Base-by-base conservation (phyloP, 306 rosid species). In the Acacia crassicarpa region DNA sequence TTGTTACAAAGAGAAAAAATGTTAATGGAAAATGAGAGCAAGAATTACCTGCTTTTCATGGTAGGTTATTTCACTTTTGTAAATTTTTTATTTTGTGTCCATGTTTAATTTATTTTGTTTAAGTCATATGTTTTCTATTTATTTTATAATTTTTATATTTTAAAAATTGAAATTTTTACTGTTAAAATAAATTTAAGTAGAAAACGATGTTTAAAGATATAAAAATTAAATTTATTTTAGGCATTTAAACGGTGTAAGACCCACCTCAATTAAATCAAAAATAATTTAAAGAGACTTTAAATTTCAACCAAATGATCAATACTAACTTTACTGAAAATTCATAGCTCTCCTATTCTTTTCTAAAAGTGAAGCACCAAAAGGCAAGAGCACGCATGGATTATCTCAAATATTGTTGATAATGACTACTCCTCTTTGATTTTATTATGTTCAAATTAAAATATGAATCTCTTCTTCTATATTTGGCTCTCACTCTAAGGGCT, bases 341-440 rank as follows among this genome's bases (percentile, higher is more conserved):
- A 83, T 80, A 78, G 56, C 82, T 83, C 86, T 80, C 77, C 83
- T 80, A 80, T 78, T 88, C 78, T 44, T 80, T 86, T 93, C 90
- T 86, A 86, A 86, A 84, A 62, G 88, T 80, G 84, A 81, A 59
- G 75, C 79, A 85, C 87, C 87, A 87, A 91, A 83, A 79, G 81
- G 45, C 61, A 80, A 78, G 62, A 78, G 83, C 84, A 81, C 85
- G 77, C 66, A 53, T 78, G 87, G 90, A 91, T 88, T 79, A 92
- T 83, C 88, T 74, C 83, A 81, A 84, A 90, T 88, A 84, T 92
- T 84, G 82, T 17, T 74, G 94, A 90, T 20, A 81, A 88, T 80
- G 92, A 90, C 83, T 58, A 84, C 79, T 85, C 75, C 67, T 79
- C 56, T 20, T 49, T 35, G 40, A 35, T 35, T 35, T 8, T 75